Percentiles rank a stretch among this genome's conserved stretches.
phyloP scores from a whole-genome alignment of 176 grass and related monocot genomes.

The Musa beccarii region DNA sequence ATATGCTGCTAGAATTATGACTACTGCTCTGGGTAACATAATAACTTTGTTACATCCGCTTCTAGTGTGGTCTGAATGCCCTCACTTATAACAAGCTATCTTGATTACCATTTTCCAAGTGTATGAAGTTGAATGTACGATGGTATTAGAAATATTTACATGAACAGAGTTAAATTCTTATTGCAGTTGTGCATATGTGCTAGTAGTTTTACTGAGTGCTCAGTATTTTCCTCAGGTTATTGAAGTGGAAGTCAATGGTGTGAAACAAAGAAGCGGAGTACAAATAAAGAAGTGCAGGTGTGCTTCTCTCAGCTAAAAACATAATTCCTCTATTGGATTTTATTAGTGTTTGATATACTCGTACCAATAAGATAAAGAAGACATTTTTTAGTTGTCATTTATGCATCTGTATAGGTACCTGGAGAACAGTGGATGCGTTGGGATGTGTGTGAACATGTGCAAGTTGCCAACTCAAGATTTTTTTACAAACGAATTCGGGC shows the following conservation, averaged over 20 bases:
- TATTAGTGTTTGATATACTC: not conserved
- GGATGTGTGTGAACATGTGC: slow-evolving; percentile 97
- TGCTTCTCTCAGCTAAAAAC: not conserved
- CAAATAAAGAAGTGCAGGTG: slow-evolving; percentile 77
- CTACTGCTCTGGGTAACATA: not conserved
- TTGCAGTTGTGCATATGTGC: not conserved
- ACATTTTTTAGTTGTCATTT: not conserved
- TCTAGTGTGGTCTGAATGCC: not conserved
- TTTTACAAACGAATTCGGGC: slow-evolving; percentile 86
- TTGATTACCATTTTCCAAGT: no score
- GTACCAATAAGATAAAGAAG: not conserved
- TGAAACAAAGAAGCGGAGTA: slow-evolving; percentile 65
- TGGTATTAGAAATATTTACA: no score
- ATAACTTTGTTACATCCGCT: not conserved
- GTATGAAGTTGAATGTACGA: no score
- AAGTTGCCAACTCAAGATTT: slow-evolving; percentile 85
- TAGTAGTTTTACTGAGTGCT: not conserved
- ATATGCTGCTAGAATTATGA: not conserved
- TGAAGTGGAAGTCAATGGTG: slow-evolving; percentile 67
- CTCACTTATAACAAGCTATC: no score
- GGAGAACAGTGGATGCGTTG: slow-evolving; percentile 78
- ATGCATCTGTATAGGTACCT: slow-evolving; percentile 38
- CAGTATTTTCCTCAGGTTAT: slow-evolving; percentile 27
- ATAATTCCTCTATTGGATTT: not conserved
- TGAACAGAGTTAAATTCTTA: no score